Percentiles rank a stretch among this genome's conserved stretches.
phyloP scores from a whole-genome alignment of 768 basidiomycete species.

The Naganishia randhawae region DNA sequence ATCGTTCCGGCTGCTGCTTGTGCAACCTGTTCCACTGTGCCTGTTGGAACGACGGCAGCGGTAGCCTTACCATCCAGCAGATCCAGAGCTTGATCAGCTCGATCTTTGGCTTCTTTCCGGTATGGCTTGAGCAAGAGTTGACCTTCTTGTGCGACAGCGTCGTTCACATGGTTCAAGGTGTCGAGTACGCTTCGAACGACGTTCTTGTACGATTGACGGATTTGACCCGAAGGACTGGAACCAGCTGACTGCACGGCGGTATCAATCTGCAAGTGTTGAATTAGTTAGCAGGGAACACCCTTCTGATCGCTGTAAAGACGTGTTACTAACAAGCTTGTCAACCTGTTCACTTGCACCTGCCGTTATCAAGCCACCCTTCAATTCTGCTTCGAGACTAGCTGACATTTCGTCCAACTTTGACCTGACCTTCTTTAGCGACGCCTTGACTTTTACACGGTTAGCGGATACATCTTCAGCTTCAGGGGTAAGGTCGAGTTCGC shows the following conservation, averaged over 20 bases:
- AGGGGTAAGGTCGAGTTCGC: background rate
- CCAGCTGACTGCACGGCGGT: background rate
- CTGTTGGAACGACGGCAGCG: background rate
- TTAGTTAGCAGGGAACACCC: too few species aligned
- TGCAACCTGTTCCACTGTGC: slow-evolving; percentile 7
- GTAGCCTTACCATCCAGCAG: slow-evolving; percentile 14
- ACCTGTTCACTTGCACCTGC: slow-evolving; percentile 9
- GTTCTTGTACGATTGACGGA: slow-evolving; percentile 1
- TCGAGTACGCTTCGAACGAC: background rate
- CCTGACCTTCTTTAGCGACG: slow-evolving; percentile 7
- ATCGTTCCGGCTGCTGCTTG: slow-evolving; percentile 11
- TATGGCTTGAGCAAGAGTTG: slow-evolving; percentile 22
- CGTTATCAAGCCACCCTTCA: slow-evolving; percentile 7
- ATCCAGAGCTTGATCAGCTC: slow-evolving; percentile 1
- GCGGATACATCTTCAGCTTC: slow-evolving; percentile 13
- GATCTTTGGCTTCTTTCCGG: slow-evolving; percentile 11
- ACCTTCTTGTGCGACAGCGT: slow-evolving; percentile 14
- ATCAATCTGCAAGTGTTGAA: slow-evolving; percentile 4
- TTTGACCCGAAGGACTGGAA: background rate
- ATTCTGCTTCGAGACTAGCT: background rate
- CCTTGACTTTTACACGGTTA: slow-evolving; percentile 18
- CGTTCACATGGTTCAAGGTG: slow-evolving; percentile 8
- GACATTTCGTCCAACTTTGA: slow-evolving; percentile 16
- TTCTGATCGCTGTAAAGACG: background rate
- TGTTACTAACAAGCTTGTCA: slow-evolving; percentile 11